Conservation (phyloP, 805 yeast species). For the Sungouiella thailandica region DNA sequence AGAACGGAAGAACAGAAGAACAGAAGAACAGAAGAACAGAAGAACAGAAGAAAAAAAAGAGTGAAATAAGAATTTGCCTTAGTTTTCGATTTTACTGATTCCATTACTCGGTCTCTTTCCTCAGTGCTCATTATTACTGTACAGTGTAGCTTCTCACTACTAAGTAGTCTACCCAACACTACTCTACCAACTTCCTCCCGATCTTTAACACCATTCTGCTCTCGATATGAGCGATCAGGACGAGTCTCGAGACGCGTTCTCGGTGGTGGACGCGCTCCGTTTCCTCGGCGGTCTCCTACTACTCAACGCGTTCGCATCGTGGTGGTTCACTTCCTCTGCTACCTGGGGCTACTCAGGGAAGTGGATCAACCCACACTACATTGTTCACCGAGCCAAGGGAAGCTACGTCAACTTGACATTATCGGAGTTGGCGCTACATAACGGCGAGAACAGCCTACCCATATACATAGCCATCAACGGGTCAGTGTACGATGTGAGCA, state of each 20-base stretch:
- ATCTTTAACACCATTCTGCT: too few species aligned
- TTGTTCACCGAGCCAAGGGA: conserved; percentile 19
- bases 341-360: conserved; percentile 61
- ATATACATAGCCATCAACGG: conserved; percentile 59
- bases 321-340: conserved; percentile 51
- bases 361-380: conserved; percentile 41
- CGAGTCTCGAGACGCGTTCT: neutral
- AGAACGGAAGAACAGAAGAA: too few species aligned
- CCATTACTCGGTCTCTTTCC: too few species aligned
- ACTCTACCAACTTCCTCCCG: too few species aligned
- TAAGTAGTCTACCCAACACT: too few species aligned
- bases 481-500: conserved; percentile 58
- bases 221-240: too few species aligned
- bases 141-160: too few species aligned
- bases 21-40: too few species aligned
- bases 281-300: conserved; percentile 43
- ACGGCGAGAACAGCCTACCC: conserved; percentile 50
- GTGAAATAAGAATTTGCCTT: too few species aligned
- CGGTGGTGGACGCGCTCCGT: conserved; percentile 37
- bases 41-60: too few species aligned
- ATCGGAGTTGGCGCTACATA: conserved; percentile 42
- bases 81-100: too few species aligned
- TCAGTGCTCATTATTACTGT: too few species aligned
- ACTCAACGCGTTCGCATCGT: conserved; percentile 46
- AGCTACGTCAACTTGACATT: conserved; percentile 31